A percentile compares a stretch with the other conserved stretches of the same genome.
These are phyloP conservation scores for Cladobotryum mycophilum DNA, from an alignment of 2,329 filamentous ascomycete genomes.

Conservation along the genomic window DNA sequence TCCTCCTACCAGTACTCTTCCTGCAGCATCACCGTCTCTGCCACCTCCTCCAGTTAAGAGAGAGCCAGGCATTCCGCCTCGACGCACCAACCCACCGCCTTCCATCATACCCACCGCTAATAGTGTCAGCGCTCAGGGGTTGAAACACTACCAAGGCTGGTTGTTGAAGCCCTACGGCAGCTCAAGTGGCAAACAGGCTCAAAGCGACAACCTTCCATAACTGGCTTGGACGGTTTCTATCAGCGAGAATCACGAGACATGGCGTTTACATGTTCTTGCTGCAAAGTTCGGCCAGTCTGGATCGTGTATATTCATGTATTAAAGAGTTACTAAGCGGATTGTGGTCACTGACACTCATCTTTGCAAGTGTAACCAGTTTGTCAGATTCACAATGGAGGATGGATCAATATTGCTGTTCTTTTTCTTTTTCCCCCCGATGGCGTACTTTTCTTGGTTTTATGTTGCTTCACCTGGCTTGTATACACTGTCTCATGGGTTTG, in stretches of 20 bases:
- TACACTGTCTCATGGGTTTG: too few relatives aligned
- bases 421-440: too few relatives aligned
- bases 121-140: conserved; percentile 25
- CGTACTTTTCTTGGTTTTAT: too few relatives aligned
- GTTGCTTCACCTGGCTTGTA: too few relatives aligned
- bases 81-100: conserved; percentile 26
- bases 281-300: too few relatives aligned
- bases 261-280: background rate
- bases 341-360: too few relatives aligned
- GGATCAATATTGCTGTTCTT: too few relatives aligned
- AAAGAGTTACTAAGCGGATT: too few relatives aligned
- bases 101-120: conserved; percentile 25
- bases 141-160: conserved; percentile 33
- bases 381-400: too few relatives aligned
- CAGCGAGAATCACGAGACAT: background rate
- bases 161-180: conserved; percentile 31
- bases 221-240: too few relatives aligned
- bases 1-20: conserved; percentile 27
- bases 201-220: conserved; percentile 29
- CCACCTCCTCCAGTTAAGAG: conserved; percentile 30
- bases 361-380: too few relatives aligned
- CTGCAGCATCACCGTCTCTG: conserved; percentile 32
- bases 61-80: conserved; percentile 23
- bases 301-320: too few relatives aligned
- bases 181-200: conserved; percentile 24